A percentile compares a stretch with the other conserved stretches of the same genome.
These are phyloP conservation scores for Talaromyces sp. DNA, from an alignment of 2,329 filamentous ascomycete genomes.

Conservation along the genomic window DNA sequence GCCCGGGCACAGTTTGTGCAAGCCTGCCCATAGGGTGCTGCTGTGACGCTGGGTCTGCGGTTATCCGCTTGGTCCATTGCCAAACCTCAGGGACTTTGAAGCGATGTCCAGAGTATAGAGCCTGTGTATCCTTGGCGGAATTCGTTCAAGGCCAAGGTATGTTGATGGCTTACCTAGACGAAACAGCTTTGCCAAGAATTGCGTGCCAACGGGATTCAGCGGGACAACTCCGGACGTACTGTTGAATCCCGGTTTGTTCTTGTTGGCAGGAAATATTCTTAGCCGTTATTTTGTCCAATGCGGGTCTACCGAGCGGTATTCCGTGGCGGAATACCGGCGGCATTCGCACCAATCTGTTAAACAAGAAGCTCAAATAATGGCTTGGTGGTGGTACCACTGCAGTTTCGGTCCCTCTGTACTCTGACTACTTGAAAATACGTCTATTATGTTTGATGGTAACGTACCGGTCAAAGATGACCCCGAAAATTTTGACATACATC, in stretches of 20 bases:
- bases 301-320: neutral
- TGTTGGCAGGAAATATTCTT: no score
- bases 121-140: neutral
- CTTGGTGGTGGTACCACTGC: neutral
- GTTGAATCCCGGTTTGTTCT: no score
- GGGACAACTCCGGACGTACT: no score
- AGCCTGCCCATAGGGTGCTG: constrained; percentile 2
- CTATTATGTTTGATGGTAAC: neutral
- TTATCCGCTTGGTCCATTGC: neutral
- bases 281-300: no score
- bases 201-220: no score
- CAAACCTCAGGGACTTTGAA: neutral
- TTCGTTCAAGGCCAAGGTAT: neutral
- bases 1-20: neutral
- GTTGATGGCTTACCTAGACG: no score
- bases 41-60: neutral
- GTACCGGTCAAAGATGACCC: neutral
- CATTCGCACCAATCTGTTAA: no score
- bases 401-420: neutral
- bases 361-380: neutral
- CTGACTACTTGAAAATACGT: neutral
- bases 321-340: neutral
- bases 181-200: no score
- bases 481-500: neutral
- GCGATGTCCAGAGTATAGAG: neutral